Percentiles rank a stretch among this genome's conserved stretches.
Conservation (phyloP, 495 filamentous ascomycete species). For the Lasiosphaeria ovina region DNA sequence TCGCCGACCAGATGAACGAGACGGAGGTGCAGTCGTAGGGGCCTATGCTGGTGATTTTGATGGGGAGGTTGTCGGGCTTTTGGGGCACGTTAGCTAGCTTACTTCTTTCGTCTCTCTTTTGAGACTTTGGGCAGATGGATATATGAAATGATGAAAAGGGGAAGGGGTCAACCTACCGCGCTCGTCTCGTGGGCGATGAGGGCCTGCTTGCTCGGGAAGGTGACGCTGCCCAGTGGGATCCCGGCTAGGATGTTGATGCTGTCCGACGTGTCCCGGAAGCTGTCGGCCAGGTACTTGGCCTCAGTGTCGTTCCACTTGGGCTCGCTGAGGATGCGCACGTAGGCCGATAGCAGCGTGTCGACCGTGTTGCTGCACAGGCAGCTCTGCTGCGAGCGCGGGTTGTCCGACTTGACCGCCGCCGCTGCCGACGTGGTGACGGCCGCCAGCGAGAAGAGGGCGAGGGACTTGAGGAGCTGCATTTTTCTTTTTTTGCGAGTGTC, state of each 20-base stretch:
- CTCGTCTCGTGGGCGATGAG: conserved; percentile 23
- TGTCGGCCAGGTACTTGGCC: conserved; percentile 22
- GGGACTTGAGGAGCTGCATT: conserved; percentile 18
- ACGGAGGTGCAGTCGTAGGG: conserved; percentile 28
- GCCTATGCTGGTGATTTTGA: conserved; percentile 9
- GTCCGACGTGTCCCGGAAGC: conserved; percentile 29
- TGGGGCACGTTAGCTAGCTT: background rate
- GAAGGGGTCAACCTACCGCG: conserved; percentile 7
- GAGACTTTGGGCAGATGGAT: background rate
- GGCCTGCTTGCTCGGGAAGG: conserved; percentile 27
- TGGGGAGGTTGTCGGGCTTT: conserved; percentile 24
- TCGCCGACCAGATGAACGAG: conserved; percentile 29
- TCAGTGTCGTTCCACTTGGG: conserved; percentile 24
- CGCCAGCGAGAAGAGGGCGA: conserved; percentile 15
- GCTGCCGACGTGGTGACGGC: conserved; percentile 10
- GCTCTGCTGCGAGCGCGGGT: background rate
- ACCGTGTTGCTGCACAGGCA: conserved; percentile 24
- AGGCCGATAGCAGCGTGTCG: conserved; percentile 21
- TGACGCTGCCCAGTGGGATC: conserved; percentile 24
- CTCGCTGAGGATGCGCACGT: conserved; percentile 23
- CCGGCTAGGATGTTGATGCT: conserved; percentile 32
- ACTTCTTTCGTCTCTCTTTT: background rate
- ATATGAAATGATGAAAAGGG: no score
- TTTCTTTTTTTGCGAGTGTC: background rate
- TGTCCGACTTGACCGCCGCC: background rate